Conservation (phyloP, 2,329 filamentous ascomycete genomes). For the Epichloe scottii region DNA sequence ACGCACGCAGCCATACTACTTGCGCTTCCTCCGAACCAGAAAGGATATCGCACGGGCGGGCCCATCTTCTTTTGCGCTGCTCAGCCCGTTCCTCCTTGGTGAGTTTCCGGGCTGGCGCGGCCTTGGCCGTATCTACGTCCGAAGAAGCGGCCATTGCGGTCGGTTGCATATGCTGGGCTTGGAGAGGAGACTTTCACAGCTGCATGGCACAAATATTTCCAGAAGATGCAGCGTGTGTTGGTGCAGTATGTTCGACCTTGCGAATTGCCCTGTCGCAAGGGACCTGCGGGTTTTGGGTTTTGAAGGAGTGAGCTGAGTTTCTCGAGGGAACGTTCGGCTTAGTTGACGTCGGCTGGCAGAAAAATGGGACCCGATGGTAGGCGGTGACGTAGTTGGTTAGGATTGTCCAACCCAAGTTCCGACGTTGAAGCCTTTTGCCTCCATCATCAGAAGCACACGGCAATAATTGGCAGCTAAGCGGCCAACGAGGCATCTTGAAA, state of each 20-base stretch:
- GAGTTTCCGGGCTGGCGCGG: constrained; percentile 4
- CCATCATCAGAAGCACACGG: not conserved
- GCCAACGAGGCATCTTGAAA: not conserved
- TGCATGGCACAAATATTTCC: constrained; percentile 1
- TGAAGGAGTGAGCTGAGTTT: too few species aligned
- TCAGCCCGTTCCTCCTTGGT: constrained; percentile 7
- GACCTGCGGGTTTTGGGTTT: not conserved
- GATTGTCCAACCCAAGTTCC: not conserved
- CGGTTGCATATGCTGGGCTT: not conserved
- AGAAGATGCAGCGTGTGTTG: not conserved
- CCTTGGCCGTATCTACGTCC: constrained; percentile 3
- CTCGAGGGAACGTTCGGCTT: not conserved
- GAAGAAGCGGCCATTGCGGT: constrained; percentile 10
- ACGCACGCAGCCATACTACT: constrained; percentile 84
- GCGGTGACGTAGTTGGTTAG: constrained; percentile 6
- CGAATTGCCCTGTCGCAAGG: not conserved
- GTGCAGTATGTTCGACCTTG: not conserved
- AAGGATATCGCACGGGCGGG: constrained; percentile 50
- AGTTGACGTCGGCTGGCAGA: constrained; percentile 7
- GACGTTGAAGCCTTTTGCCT: not conserved
- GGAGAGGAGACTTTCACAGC: not conserved
- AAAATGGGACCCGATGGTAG: constrained; percentile 1
- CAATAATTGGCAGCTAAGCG: not conserved
- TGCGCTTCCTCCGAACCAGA: constrained; percentile 95
- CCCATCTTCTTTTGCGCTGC: constrained; percentile 23